Evolutionary conservation across 345 rosid species (phyloP), one percentile per base, ranked within the genome.

Genomic region (Ricinus communis): DNA sequence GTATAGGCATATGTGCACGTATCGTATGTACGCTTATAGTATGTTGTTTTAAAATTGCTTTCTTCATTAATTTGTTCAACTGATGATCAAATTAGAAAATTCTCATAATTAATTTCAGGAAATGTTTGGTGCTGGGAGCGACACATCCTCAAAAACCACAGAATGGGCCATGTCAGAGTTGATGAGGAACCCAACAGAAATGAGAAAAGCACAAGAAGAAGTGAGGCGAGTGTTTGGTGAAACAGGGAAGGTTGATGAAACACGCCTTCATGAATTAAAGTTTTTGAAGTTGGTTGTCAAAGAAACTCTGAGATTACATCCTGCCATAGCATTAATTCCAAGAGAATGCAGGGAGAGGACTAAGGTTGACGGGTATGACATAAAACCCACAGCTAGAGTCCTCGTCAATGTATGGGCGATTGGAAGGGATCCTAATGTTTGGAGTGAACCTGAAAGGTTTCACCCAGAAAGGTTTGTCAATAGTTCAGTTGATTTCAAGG

Each of bases 381-480:
- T 73, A 0, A 22, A 50, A 5, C 15, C 6, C 0, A 51, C 59
- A 0, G 57, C 69, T 31, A 47, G 9, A 57, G 45, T 70, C 2
- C 4, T 74, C 7, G 50, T 74, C 16, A 71, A 71, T 14, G 41
- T 31, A 1, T 74, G 63, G 69, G 69, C 63, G 2, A 77, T 62
- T 1, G 60, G 72, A 47, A 77, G 76, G 15, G 76, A 77, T 77
- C 70, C 77, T 0, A 10, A 0, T 1, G 40, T 27, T 22, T 77
- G 76, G 77, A 62, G 5, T 0, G 62, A 77, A 5, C 30, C 77
- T 9, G 73, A 68, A 7, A 68, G 16, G 27, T 73, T 72, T 30
- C 1, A n/a, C 21, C 77, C 74, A 0, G 77, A 73, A 33, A 72
- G 81, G 25, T 77, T 77, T 28, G 14, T 55, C 0, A 47, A 76